A percentile compares a stretch with the other conserved stretches of the same genome.
Conservation (phyloP, 2,329 filamentous ascomycete genomes). For the Lomentospora prolificans region DNA sequence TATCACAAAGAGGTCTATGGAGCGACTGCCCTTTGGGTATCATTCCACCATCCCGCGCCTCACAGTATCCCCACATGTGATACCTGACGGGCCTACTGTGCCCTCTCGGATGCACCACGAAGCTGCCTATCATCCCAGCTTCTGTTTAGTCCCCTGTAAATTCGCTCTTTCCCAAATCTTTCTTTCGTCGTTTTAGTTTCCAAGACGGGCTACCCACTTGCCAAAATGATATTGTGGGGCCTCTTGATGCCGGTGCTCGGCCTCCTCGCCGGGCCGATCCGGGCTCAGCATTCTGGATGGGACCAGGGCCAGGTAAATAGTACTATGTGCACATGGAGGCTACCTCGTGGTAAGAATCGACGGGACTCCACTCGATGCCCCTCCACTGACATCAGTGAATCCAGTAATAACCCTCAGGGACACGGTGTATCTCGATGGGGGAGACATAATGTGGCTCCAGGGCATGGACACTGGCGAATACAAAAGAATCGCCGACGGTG, state of each 20-base stretch:
- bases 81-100: not conserved
- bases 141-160: no score
- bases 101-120: not conserved
- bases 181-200: not conserved
- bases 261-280: not conserved
- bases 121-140: not conserved
- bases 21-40: not conserved
- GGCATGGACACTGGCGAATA: slow-evolving; percentile 21
- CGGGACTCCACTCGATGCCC: not conserved
- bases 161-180: not conserved
- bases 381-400: not conserved
- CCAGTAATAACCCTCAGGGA: slow-evolving; percentile 49
- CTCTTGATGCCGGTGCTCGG: not conserved
- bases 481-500: slow-evolving; percentile 28
- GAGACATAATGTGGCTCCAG: slow-evolving; percentile 42
- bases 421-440: slow-evolving; percentile 57
- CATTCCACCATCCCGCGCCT: not conserved
- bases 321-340: slow-evolving; percentile 6
- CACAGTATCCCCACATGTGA: not conserved
- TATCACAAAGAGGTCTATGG: no score
- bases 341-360: slow-evolving; percentile 5
- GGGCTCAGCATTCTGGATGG: not conserved
- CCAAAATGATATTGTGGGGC: not conserved
- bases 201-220: no score
- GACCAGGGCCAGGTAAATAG: slow-evolving; percentile 1